Evolutionary conservation across 202 grass and related monocot species (phyloP).

Genomic region (Schoenoplectus triqueter): DNA sequence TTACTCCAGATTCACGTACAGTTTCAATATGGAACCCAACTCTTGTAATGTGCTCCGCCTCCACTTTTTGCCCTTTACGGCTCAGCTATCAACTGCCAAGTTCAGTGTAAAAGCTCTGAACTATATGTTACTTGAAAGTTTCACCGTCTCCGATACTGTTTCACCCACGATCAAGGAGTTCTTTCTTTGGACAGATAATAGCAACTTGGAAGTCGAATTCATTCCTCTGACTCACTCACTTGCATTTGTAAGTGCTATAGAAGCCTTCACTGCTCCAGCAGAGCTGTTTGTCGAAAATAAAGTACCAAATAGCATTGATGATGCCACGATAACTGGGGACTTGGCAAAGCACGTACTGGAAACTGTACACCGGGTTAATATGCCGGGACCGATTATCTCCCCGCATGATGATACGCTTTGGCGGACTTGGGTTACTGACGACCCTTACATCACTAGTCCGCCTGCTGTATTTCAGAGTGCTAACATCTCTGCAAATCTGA

Average conservation of each 20-base stretch:
- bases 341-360: conserved; percentile 40
- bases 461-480: neutral
- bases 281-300: conserved; percentile 40
- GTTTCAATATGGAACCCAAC: neutral
- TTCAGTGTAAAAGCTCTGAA: conserved; percentile 51
- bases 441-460: conserved; percentile 37
- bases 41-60: conserved; percentile 65
- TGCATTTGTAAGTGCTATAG: conserved; percentile 79
- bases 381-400: conserved; percentile 46
- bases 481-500: neutral
- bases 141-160: conserved; percentile 40
- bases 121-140: conserved; percentile 46
- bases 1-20: conserved; percentile 44
- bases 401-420: conserved; percentile 52
- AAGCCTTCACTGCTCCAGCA: conserved; percentile 66
- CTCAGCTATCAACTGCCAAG: conserved; percentile 35
- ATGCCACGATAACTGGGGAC: neutral
- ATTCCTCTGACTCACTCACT: conserved; percentile 20
- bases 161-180: conserved; percentile 62
- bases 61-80: conserved; percentile 69
- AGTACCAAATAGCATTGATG: neutral
- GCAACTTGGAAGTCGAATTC: conserved; percentile 49
- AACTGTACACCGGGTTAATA: conserved; percentile 73
- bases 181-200: conserved; percentile 49
- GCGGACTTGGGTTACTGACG: conserved; percentile 81